phyloP scores from a whole-genome alignment of 2,329 filamentous ascomycete species.

The Xylariaceae sp. region DNA sequence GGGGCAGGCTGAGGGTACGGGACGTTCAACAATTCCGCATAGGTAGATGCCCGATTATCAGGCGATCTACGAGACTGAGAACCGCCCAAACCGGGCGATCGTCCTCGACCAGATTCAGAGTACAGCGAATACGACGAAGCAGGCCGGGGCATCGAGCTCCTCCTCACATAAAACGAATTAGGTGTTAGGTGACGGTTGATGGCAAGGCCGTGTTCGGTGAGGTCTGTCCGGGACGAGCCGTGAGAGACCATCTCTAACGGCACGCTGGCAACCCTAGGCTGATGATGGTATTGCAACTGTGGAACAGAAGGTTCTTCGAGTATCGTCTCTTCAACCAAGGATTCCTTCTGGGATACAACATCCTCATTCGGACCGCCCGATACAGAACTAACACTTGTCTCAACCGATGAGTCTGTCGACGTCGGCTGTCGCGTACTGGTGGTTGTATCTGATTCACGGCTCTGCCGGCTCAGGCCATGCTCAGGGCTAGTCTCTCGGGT shows the following conservation, averaged over 20 bases:
- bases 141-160: conserved; percentile 63
- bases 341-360: conserved; percentile 48
- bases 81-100: conserved; percentile 50
- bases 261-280: conserved; percentile 41
- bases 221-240: conserved; percentile 48
- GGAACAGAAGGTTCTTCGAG: conserved; percentile 45
- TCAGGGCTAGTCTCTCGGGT: conserved; percentile 16
- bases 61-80: conserved; percentile 53
- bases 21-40: conserved; percentile 58
- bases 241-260: conserved; percentile 39
- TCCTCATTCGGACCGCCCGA: conserved; percentile 47
- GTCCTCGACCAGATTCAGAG: conserved; percentile 66
- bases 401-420: conserved; percentile 50
- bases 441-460: conserved; percentile 51
- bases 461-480: conserved; percentile 40
- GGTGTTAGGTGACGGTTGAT: conserved; percentile 62
- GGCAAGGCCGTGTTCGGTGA: conserved; percentile 45
- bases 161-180: conserved; percentile 49
- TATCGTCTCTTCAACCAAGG: conserved; percentile 43
- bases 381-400: conserved; percentile 54
- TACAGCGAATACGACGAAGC: conserved; percentile 71
- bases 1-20: conserved; percentile 77
- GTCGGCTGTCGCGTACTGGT: conserved; percentile 46
- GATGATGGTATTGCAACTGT: conserved; percentile 60
- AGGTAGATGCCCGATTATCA: conserved; percentile 50